Evolutionary conservation across 2,329 filamentous ascomycete species (phyloP), one percentile per base, ranked within the genome.

Genomic region (Fusarium incarnatum): DNA sequence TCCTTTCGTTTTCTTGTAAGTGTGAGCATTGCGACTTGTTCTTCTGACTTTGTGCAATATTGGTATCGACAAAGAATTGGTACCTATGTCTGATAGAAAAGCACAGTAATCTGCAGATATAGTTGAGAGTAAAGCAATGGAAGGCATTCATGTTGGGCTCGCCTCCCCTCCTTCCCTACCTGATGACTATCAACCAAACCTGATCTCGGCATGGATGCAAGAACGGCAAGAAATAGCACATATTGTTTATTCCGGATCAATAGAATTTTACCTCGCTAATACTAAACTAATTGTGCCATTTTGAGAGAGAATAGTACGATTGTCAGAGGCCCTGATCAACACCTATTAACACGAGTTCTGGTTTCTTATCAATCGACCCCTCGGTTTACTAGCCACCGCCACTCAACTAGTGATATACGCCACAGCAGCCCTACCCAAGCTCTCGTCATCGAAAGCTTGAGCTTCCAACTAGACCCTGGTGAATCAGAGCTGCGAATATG

Each of bases 51-150:
- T 62, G 60, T 50, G 25, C 60, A 56, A n/a, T 37, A n/a, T 12
- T 66, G 56, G 56, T 25, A 37, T 52, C 55, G 46, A 56, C 62
- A 64, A 72, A 63, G 62, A 27, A 12, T 22, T 68, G 60, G 63
- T 68, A 54, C 60, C 46, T 65, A 45, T 69, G 40, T 42, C n/a
- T 25, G 52, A 55, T 59, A 28, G 48, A 22, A 32, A 48, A 49
- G 30, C 23, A 55, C 16, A 18, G 42, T 42, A 47, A 58, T 54
- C 41, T 37, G 34, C 34, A 37, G 18, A 37, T 18, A 37, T 37
- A 18, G 34, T 37, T 37, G 18, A 12, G 34, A 37, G 34, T 37
- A n/a, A 12, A 37, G 34, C 34, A 37, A 37, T n/a, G 34, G 18
- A n/a, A 42, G 23, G n/a, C 22, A 25, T 40, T 20, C 48, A 37